These are phyloP conservation scores for Ogataea pilisensis DNA, from an alignment of 805 yeast genomes.

Conservation along the genomic window DNA sequence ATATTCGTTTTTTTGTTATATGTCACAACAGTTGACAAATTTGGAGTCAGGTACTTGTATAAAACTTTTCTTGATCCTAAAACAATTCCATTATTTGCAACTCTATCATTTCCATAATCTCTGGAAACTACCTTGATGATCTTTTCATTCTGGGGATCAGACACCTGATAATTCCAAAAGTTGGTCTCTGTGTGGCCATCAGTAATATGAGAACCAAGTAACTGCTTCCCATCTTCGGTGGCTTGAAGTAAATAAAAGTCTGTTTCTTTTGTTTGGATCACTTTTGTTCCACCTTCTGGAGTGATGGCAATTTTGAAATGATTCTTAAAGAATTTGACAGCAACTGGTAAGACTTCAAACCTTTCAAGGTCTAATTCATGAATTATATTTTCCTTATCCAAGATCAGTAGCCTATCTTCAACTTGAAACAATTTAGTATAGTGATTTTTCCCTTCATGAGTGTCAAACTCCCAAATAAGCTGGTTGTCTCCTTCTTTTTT, in stretches of 20 bases:
- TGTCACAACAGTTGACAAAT: constrained; percentile 51
- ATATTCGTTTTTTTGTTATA: constrained; percentile 22
- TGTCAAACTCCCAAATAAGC: constrained; percentile 35
- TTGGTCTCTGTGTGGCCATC: background rate
- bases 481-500: constrained; percentile 8
- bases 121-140: constrained; percentile 39
- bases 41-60: constrained; percentile 81
- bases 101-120: constrained; percentile 34
- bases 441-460: background rate
- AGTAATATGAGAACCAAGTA: constrained; percentile 14
- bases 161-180: constrained; percentile 19
- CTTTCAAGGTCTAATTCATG: constrained; percentile 8
- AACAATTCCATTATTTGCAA: constrained; percentile 63
- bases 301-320: constrained; percentile 7
- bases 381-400: constrained; percentile 4
- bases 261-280: constrained; percentile 11
- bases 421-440: constrained; percentile 5
- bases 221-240: background rate
- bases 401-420: constrained; percentile 7
- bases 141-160: constrained; percentile 25
- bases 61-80: constrained; percentile 68
- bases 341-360: background rate
- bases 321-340: background rate
- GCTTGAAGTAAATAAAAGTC: constrained; percentile 14
- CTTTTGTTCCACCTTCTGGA: constrained; percentile 4